Evolutionary conservation across 1,139 yeast species (phyloP).

Genomic region (Blastobotrys capitulatus): DNA sequence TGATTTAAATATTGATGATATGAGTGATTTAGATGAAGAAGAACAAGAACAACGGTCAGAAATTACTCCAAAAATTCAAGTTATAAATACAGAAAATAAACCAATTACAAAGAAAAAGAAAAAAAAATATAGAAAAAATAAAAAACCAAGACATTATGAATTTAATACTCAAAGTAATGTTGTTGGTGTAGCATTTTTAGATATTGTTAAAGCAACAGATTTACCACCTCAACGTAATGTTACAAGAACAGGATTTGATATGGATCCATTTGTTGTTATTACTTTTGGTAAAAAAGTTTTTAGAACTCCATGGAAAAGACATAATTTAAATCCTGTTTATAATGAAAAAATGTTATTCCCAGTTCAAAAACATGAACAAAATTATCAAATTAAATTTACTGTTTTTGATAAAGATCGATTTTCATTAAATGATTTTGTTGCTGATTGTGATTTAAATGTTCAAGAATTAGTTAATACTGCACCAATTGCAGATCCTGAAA

Average conservation of each 20-base stretch:
- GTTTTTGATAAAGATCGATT: constrained; percentile 81
- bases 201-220: constrained; percentile 63
- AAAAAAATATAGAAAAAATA: constrained; percentile 1
- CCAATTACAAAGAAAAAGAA: not conserved
- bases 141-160: constrained; percentile 24
- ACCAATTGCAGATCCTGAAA: constrained; percentile 29
- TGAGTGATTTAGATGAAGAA: constrained; percentile 3
- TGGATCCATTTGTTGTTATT: constrained; percentile 94
- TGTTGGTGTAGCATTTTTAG: constrained; percentile 70
- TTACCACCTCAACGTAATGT: constrained; percentile 34
- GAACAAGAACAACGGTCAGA: no score
- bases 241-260: constrained; percentile 73
- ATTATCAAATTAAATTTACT: constrained; percentile 60
- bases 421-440: constrained; percentile 79
- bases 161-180: constrained; percentile 42
- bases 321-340: constrained; percentile 75
- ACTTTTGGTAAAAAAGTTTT: constrained; percentile 87
- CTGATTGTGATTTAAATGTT: constrained; percentile 52
- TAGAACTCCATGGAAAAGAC: constrained; percentile 81
- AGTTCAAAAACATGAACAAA: constrained; percentile 57
- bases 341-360: constrained; percentile 80
- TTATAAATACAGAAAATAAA: constrained; percentile 1
- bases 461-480: constrained; percentile 41
- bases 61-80: constrained; percentile 3
- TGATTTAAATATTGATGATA: not conserved